Conservation (phyloP, 768 basidiomycete genomes). For the Tylopilus subfusipes region DNA sequence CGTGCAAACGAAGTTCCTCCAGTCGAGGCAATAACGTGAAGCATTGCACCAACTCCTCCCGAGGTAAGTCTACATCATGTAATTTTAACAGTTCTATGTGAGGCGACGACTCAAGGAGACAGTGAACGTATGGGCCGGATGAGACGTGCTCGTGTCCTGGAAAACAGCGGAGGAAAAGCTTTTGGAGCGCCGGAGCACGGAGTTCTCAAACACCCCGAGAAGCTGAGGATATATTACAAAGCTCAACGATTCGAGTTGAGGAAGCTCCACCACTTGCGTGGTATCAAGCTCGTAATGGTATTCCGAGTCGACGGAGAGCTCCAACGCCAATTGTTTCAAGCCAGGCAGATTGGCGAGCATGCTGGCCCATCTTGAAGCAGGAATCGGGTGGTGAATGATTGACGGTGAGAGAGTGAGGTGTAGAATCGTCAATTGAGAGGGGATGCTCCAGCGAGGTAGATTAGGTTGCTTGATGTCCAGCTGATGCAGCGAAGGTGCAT, state of each 20-base stretch:
- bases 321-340: conserved; percentile 42
- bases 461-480: conserved; percentile 35
- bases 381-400: conserved; percentile 16
- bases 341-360: conserved; percentile 38
- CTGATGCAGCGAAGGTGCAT: conserved; percentile 35
- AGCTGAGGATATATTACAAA: conserved; percentile 32
- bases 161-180: conserved; percentile 40
- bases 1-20: conserved; percentile 51
- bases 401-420: conserved; percentile 31
- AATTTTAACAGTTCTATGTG: conserved; percentile 44
- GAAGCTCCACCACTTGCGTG: conserved; percentile 16
- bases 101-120: conserved; percentile 30
- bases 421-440: conserved; percentile 34
- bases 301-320: conserved; percentile 31
- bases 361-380: conserved; percentile 24
- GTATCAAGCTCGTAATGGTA: conserved; percentile 20
- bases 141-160: conserved; percentile 17
- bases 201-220: conserved; percentile 25
- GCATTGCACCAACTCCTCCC: conserved; percentile 35
- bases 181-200: conserved; percentile 35
- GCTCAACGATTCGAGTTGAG: conserved; percentile 28
- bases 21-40: conserved; percentile 39
- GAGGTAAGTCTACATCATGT: conserved; percentile 45
- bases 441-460: conserved; percentile 35
- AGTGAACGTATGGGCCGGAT: conserved; percentile 28